Percentiles rank a stretch among this genome's conserved stretches.
Evolutionary conservation across 2,329 filamentous ascomycete species (phyloP).

Genomic region (Clonostachys rhizophaga): DNA sequence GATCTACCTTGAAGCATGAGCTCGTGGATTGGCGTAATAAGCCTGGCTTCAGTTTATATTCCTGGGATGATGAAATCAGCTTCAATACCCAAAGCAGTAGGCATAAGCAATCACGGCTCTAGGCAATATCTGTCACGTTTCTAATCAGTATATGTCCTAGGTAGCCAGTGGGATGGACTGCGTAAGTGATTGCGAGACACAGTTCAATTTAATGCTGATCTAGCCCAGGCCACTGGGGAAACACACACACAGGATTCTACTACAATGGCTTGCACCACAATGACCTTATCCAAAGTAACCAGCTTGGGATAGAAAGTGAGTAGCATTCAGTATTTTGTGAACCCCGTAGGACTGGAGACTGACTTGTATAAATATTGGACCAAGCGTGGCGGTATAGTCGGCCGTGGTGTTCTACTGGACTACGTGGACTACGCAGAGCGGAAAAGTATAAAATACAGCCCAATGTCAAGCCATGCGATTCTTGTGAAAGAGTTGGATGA

Average conservation of each 20-base stretch:
- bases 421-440: slow-evolving; percentile 35
- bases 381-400: slow-evolving; percentile 10
- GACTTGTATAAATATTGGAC: slow-evolving; percentile 2
- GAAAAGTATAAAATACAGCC: slow-evolving; percentile 26
- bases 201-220: background rate
- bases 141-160: background rate
- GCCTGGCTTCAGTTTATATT: slow-evolving; percentile 1
- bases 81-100: slow-evolving; percentile 45
- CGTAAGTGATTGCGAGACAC: background rate
- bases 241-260: background rate
- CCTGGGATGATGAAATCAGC: slow-evolving; percentile 36
- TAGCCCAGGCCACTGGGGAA: slow-evolving; percentile 1
- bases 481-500: slow-evolving; percentile 15
- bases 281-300: slow-evolving; percentile 3
- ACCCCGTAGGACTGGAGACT: background rate
- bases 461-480: slow-evolving; percentile 33
- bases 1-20: slow-evolving; percentile 1
- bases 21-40: slow-evolving; percentile 3
- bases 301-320: slow-evolving; percentile 4
- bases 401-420: slow-evolving; percentile 46
- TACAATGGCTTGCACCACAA: slow-evolving; percentile 4
- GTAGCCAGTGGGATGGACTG: slow-evolving; percentile 42
- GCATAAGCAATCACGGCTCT: background rate
- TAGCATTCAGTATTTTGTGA: background rate
- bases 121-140: no score